phyloP scores from a whole-genome alignment of 1,284 basidiomycete genomes.

The Boletus semigastroideus region DNA sequence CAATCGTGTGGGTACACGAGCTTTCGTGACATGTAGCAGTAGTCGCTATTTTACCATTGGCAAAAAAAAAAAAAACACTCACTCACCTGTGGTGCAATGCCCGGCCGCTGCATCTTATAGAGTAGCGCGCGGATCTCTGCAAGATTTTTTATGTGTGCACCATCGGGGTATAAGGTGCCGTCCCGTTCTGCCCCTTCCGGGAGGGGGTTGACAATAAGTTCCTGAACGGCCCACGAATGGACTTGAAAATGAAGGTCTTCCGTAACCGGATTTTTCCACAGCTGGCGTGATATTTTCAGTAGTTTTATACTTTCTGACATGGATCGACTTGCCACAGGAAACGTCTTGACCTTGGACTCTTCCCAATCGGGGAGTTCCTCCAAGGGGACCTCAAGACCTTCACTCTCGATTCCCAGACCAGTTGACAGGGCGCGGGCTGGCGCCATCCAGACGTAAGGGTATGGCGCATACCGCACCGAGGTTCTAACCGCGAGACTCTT shows the following conservation, averaged over 20 bases:
- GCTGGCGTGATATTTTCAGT: constrained; percentile 33
- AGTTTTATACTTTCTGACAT: not conserved
- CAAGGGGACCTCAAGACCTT: constrained; percentile 59
- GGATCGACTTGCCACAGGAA: not conserved
- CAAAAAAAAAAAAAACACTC: not conserved
- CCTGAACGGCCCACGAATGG: constrained; percentile 55
- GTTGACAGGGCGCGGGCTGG: constrained; percentile 60
- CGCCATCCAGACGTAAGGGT: constrained; percentile 79
- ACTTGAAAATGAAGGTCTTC: constrained; percentile 69
- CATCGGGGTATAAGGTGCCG: constrained; percentile 64
- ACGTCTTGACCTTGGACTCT: not conserved
- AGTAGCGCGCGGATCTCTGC: constrained; percentile 59
- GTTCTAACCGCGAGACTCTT: constrained; percentile 82
- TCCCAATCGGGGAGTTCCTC: constrained; percentile 66
- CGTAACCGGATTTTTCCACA: constrained; percentile 84
- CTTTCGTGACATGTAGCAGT: constrained; percentile 23
- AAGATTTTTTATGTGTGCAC: constrained; percentile 61
- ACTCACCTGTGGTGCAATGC: constrained; percentile 7
- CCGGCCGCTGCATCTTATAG: constrained; percentile 63
- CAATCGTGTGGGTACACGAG: constrained; percentile 62
- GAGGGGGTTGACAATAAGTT: constrained; percentile 55
- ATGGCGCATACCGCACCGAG: constrained; percentile 65
- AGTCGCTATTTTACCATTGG: not conserved
- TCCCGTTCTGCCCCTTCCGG: constrained; percentile 44
- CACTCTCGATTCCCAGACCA: constrained; percentile 69